These are phyloP conservation scores for Acephala macrosclerotiorum DNA, from an alignment of 2,329 filamentous ascomycete species.

Conservation along the genomic window DNA sequence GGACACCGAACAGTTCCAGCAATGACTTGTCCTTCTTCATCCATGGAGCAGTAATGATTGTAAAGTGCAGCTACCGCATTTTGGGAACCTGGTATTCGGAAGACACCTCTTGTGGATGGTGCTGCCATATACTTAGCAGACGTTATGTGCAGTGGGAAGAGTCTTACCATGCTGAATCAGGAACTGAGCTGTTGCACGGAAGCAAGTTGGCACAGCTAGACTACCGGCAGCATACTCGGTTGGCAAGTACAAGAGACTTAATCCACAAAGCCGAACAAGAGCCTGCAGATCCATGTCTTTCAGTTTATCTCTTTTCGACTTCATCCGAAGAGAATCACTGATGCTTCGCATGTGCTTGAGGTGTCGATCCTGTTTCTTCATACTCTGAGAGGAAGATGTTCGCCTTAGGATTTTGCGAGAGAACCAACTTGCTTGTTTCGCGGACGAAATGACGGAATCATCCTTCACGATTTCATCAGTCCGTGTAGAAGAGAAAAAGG, in stretches of 20 bases:
- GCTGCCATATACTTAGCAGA: conserved; percentile 37
- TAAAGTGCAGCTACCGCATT: conserved; percentile 64
- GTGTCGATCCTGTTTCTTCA: conserved; percentile 39
- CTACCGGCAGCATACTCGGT: conserved; percentile 63
- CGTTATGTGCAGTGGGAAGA: neutral
- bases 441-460: conserved; percentile 24
- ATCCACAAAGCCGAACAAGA: conserved; percentile 69
- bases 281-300: conserved; percentile 61
- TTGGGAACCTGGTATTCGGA: conserved; percentile 67
- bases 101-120: conserved; percentile 61
- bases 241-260: conserved; percentile 67
- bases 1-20: conserved; percentile 65
- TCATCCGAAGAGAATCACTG: conserved; percentile 59
- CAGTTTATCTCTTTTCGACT: conserved; percentile 53
- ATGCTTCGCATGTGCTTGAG: conserved; percentile 59
- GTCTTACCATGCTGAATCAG: conserved; percentile 65
- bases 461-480: conserved; percentile 23
- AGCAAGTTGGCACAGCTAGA: conserved; percentile 68
- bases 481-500: neutral
- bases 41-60: conserved; percentile 66
- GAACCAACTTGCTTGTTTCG: conserved; percentile 48
- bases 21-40: conserved; percentile 55
- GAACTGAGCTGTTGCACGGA: conserved; percentile 71
- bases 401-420: conserved; percentile 47
- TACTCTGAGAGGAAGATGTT: conserved; percentile 44